Conservation (phyloP, 371 early-diverging fungal genomes). For the Amoeboaphelidium occidentale region DNA sequence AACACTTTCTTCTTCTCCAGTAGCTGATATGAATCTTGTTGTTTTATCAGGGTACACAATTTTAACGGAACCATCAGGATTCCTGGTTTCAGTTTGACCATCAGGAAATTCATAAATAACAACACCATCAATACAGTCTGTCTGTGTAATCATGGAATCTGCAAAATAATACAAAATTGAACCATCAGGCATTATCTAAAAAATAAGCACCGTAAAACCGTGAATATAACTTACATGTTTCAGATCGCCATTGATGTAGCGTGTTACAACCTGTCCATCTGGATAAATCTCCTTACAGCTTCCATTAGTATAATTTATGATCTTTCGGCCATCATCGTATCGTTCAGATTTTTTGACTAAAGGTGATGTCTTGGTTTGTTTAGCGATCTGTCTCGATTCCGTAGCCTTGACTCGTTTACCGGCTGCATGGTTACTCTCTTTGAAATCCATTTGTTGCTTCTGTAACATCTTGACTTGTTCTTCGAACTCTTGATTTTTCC, state of each 20-base stretch:
- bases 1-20: conserved; percentile 3
- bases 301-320: neutral
- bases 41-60: conserved; percentile 11
- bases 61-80: conserved; percentile 10
- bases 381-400: conserved; percentile 4
- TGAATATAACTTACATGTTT: neutral
- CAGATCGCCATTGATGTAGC: neutral
- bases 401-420: conserved; percentile 8
- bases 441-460: conserved; percentile 2
- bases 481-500: conserved; percentile 7
- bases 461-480: conserved; percentile 14
- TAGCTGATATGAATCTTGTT: conserved; percentile 1
- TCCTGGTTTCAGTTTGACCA: conserved; percentile 12
- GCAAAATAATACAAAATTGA: conserved; percentile 11
- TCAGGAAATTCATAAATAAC: conserved; percentile 8
- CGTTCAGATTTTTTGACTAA: neutral
- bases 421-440: conserved; percentile 2
- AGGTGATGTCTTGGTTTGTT: conserved; percentile 13
- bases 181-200: conserved; percentile 6
- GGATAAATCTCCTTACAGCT: neutral
- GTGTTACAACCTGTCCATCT: neutral
- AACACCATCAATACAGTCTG: conserved; percentile 9
- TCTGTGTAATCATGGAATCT: conserved; percentile 8
- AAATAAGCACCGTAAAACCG: neutral
- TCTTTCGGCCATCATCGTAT: neutral